Evolutionary conservation across 106 monocot species (phyloP).

Genomic region (Iris macrosiphon): DNA sequence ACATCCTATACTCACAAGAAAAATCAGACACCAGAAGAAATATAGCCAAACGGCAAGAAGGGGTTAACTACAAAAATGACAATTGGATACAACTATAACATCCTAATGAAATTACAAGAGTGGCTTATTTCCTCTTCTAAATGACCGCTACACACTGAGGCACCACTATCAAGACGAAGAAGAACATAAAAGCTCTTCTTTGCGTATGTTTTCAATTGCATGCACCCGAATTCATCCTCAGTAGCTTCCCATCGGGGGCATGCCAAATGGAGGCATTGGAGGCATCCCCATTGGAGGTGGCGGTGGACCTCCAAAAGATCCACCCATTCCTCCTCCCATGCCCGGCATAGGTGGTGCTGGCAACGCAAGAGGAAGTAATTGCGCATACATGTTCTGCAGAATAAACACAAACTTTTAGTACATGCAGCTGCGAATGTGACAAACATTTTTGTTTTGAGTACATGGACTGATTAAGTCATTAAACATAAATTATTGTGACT

Average conservation of each 20-base stretch:
- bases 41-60: too few species aligned
- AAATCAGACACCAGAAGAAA: too few species aligned
- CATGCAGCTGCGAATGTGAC: neutral
- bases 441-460: too few species aligned
- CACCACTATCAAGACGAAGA: neutral
- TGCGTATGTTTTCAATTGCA: neutral
- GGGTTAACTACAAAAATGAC: too few species aligned
- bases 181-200: constrained; percentile 1
- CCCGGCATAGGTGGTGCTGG: constrained; percentile 85
- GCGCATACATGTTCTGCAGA: constrained; percentile 98
- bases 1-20: too few species aligned
- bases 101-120: constrained; percentile 11
- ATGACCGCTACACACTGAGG: neutral
- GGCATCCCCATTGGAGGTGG: constrained; percentile 63
- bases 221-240: constrained; percentile 7
- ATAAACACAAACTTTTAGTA: neutral
- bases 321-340: constrained; percentile 61
- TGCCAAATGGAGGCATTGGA: constrained; percentile 63
- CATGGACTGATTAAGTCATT: too few species aligned
- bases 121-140: constrained; percentile 6
- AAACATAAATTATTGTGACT: neutral
- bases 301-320: constrained; percentile 34
- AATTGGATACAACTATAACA: constrained; percentile 12
- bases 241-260: constrained; percentile 74
- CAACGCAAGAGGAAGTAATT: constrained; percentile 85